These are phyloP conservation scores for Lepraria neglecta DNA, from an alignment of 495 filamentous ascomycete genomes.

Conservation along the genomic window DNA sequence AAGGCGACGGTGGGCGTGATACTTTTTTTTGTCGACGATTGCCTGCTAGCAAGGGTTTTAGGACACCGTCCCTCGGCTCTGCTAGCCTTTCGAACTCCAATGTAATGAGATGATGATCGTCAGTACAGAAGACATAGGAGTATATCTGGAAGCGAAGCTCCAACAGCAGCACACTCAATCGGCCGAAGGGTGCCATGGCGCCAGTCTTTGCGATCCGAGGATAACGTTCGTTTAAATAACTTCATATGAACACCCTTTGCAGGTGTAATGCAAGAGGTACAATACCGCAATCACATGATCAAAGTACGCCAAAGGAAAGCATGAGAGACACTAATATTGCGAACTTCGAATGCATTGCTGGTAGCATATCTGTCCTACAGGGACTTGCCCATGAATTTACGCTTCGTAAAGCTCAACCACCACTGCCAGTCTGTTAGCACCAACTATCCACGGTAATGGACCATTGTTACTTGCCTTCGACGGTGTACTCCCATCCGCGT, in stretches of 20 bases:
- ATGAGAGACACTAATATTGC: neutral
- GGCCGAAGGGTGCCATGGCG: neutral
- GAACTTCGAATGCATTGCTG: neutral
- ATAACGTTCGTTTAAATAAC: neutral
- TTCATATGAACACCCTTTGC: neutral
- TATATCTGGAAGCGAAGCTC: neutral
- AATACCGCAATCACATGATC: neutral
- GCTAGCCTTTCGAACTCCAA: neutral
- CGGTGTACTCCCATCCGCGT: slow-evolving; percentile 73
- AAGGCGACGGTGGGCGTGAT: neutral
- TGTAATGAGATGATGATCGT: neutral
- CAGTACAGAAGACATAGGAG: neutral
- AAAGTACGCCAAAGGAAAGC: neutral
- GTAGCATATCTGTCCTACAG: slow-evolving; percentile 26
- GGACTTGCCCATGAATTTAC: slow-evolving; percentile 96
- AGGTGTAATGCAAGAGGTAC: neutral
- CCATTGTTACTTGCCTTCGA: slow-evolving; percentile 58
- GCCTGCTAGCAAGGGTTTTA: neutral
- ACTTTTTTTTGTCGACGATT: neutral
- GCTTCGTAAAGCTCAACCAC: slow-evolving; percentile 98
- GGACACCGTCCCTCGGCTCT: neutral
- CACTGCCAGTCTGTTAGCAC: slow-evolving; percentile 45
- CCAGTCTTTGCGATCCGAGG: too few relatives aligned
- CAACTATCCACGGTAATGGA: slow-evolving; percentile 4
- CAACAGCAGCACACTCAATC: neutral